A percentile compares a stretch with the other conserved stretches of the same genome.
phyloP scores from a whole-genome alignment of 176 grass and related monocot species.

The Paspalum notatum region DNA sequence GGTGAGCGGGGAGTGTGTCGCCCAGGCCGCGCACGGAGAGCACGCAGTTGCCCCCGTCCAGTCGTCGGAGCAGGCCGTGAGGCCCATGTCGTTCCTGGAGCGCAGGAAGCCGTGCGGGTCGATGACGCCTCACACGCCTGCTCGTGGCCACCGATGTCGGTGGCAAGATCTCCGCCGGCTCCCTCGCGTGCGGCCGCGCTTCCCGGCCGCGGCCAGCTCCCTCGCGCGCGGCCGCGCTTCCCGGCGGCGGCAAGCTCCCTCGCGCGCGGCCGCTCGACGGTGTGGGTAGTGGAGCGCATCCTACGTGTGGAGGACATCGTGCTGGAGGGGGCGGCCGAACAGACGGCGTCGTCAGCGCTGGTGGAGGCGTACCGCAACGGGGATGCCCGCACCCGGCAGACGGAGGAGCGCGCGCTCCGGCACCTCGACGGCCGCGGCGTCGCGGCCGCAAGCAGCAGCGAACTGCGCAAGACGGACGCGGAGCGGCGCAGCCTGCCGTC shows the following conservation, averaged over 20 bases:
- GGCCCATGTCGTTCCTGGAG: conserved; percentile 65
- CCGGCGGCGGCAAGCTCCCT: no score
- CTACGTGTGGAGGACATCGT: conserved; percentile 78
- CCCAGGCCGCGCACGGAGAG: conserved; percentile 48
- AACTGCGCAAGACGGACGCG: conserved; percentile 27
- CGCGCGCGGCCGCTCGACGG: no score
- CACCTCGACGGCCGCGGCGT: conserved; percentile 62
- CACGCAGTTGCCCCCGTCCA: conserved; percentile 74
- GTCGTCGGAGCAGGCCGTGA: conserved; percentile 60
- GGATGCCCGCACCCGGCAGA: conserved; percentile 63
- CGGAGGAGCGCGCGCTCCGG: conserved; percentile 73
- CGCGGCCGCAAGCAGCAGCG: not conserved
- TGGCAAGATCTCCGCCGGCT: no score
- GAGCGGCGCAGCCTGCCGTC: conserved; percentile 48
- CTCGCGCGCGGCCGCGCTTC: no score
- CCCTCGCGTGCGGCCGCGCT: no score
- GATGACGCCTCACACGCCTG: no score
- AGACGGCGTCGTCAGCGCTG: conserved; percentile 58
- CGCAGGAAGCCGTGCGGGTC: conserved; percentile 56
- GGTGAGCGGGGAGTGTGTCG: conserved; percentile 45
- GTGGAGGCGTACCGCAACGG: conserved; percentile 80
- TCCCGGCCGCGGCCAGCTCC: no score
- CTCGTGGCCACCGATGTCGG: no score
- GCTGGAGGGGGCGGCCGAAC: conserved; percentile 56
- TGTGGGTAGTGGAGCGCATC: conserved; percentile 87